phyloP scores from a whole-genome alignment of 1,284 basidiomycete genomes.

The Melanopsichium pennsylvanicum region DNA sequence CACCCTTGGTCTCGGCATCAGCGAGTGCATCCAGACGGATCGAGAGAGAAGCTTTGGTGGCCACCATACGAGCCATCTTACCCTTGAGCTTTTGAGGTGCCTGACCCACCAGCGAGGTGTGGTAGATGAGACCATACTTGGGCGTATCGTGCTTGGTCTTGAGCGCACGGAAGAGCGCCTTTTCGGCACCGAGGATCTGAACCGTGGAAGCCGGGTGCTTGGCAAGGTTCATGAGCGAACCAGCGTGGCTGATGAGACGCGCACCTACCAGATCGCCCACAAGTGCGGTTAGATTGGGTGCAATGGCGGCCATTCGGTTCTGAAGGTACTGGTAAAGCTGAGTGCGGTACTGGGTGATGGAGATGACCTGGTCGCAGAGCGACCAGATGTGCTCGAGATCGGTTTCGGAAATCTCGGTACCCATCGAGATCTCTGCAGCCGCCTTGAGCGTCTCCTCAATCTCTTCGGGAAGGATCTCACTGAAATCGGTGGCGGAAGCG shows the following conservation, averaged over 20 bases:
- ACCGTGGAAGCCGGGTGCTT: conserved; percentile 98
- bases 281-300: conserved; percentile 92
- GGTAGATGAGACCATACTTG: conserved; percentile 97
- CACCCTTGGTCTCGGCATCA: conserved; percentile 88
- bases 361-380: conserved; percentile 95
- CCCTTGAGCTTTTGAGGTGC: conserved; percentile 98
- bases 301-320: conserved; percentile 96
- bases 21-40: conserved; percentile 96
- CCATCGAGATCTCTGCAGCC: conserved; percentile 94
- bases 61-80: conserved; percentile 99
- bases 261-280: conserved; percentile 97
- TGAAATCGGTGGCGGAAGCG: conserved; percentile 83
- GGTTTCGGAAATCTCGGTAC: conserved; percentile 94
- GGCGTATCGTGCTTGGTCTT: conserved; percentile 99
- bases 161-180: conserved; percentile 94
- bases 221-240: conserved; percentile 88
- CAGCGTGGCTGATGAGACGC: conserved; percentile 93
- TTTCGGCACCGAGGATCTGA: conserved; percentile 97
- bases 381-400: conserved; percentile 94
- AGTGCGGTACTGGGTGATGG: conserved; percentile 89
- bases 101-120: conserved; percentile 87
- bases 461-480: conserved; percentile 83
- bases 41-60: conserved; percentile 87
- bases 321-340: conserved; percentile 93
- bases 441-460: conserved; percentile 88